Evolutionary conservation across 495 filamentous ascomycete species (phyloP), one percentile per base, ranked within the genome.

Genomic region (Astrothelium subdiscretum): DNA sequence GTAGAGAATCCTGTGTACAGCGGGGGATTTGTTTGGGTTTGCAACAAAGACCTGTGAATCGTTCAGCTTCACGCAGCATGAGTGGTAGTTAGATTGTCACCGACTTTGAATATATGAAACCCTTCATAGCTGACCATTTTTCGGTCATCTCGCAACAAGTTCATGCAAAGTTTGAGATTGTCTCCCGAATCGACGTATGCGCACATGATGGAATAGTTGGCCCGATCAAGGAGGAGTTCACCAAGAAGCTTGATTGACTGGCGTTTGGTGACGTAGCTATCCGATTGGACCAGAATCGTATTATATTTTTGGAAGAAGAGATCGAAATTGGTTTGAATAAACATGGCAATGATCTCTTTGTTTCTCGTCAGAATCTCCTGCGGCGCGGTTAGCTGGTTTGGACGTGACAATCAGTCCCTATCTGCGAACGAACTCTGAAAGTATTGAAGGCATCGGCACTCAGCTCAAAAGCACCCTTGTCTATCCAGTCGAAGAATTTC

Each of bases 41-140:
- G 95, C 95, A 57, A 97, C 94, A 75, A 99, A 99, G 62, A 99
- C 91, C 86, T 88, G 32, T 13, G 26, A 27, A 31, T 51, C 22
- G 54, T 24, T 20, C 5, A 26, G 18, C 58, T 31, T n/a, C 18
- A 29, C 27, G 54, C n/a, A 32, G 24, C 20, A 3, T 13, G 54
- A 26, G 18, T 57, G n/a, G 15, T 22, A 22, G 15, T n/a, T 1
- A 22, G 4, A 18, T 6, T 20, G 20, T 15, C 54, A 73, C 75
- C 66, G 77, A 87, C 86, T 80, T 98, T 98, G 79, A 98, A 98
- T 38, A 98, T 92, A 73, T 99, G 95, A 73, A 99, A 99, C 27
- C 91, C 92, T 74, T 99, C 95, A 71, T 97, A 99, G 71, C 97
- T 92, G 58, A 99, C 94, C 90, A 97, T 99, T 72, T 94, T 91